phyloP scores from a whole-genome alignment of 345 rosid genomes.

The Nasturtium officinale region DNA sequence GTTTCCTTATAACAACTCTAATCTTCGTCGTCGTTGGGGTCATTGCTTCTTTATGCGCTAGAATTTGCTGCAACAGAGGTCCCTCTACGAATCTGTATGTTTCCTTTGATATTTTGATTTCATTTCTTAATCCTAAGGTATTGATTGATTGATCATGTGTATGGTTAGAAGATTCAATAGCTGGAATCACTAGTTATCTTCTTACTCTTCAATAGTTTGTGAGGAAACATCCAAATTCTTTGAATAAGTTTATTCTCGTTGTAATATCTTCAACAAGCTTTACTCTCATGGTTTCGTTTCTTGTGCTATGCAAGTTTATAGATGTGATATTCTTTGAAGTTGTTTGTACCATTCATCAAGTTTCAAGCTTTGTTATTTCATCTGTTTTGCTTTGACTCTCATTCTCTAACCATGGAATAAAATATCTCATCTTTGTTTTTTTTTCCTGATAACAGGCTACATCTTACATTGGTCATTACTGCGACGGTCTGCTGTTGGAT shows the following conservation, averaged over 20 bases:
- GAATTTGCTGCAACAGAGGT: constrained; percentile 91
- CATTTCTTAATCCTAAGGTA: not conserved
- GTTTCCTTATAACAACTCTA: constrained; percentile 80
- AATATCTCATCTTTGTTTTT: constrained; percentile 26
- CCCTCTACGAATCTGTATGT: constrained; percentile 89
- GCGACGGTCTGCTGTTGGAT: constrained; percentile 97
- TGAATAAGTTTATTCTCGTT: constrained; percentile 7
- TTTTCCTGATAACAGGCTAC: constrained; percentile 60
- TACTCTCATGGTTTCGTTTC: not conserved
- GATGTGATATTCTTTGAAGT: not conserved
- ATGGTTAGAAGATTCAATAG: constrained; percentile 20
- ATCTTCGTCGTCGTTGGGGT: constrained; percentile 81
- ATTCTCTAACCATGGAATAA: not conserved
- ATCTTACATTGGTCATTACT: constrained; percentile 85
- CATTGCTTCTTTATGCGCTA: constrained; percentile 72
- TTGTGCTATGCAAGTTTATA: not conserved
- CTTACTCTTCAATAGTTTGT: too few species aligned
- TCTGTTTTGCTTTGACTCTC: constrained; percentile 1
- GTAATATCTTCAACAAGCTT: not conserved
- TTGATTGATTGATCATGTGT: not conserved
- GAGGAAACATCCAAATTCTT: not conserved
- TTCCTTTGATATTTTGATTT: constrained; percentile 16
- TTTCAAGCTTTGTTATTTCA: constrained; percentile 9
- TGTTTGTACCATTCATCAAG: constrained; percentile 16
- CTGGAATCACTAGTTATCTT: constrained; percentile 11